Conservation (phyloP, 2,329 filamentous ascomycete genomes). For the Hortaea sp. region DNA sequence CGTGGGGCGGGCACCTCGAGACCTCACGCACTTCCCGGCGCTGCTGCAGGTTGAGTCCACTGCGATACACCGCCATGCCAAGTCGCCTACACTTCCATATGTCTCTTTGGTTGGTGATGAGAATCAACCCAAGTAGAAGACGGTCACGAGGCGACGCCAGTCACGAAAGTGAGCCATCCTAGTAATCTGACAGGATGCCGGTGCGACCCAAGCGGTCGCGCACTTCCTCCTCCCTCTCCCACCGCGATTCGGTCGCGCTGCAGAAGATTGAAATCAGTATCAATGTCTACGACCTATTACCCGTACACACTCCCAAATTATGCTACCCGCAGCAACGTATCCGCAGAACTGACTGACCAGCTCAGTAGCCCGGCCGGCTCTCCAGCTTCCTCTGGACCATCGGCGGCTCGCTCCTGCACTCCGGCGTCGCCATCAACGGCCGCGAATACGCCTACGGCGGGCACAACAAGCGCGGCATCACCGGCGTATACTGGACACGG, state of each 20-base stretch:
- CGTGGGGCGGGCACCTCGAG: too few species aligned
- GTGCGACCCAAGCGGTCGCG: slow-evolving; percentile 3
- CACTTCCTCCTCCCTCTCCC: slow-evolving; percentile 3
- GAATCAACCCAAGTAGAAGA: too few species aligned
- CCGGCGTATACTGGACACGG: slow-evolving; percentile 71
- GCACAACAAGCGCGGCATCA: slow-evolving; percentile 59
- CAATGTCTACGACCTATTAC: slow-evolving; percentile 29
- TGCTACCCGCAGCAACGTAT: not conserved
- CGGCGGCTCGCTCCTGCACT: slow-evolving; percentile 69
- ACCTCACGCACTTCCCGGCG: too few species aligned
- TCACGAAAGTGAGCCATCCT: too few species aligned
- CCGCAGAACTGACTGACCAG: slow-evolving; percentile 8
- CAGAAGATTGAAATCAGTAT: slow-evolving; percentile 26
- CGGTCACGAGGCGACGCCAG: too few species aligned
- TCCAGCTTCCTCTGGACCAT: slow-evolving; percentile 70
- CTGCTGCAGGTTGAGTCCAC: too few species aligned
- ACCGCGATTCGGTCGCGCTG: not conserved
- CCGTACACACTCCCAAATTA: slow-evolving; percentile 14
- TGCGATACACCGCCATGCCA: too few species aligned
- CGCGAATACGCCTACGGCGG: slow-evolving; percentile 80
- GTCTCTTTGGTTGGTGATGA: too few species aligned
- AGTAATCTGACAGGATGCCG: too few species aligned
- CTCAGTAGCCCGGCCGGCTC: slow-evolving; percentile 55
- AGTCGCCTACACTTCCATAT: too few species aligned
- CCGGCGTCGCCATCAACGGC: slow-evolving; percentile 70